Evolutionary conservation across 1,284 basidiomycete species (phyloP).

Genomic region (Cryptococcus sp.): DNA sequence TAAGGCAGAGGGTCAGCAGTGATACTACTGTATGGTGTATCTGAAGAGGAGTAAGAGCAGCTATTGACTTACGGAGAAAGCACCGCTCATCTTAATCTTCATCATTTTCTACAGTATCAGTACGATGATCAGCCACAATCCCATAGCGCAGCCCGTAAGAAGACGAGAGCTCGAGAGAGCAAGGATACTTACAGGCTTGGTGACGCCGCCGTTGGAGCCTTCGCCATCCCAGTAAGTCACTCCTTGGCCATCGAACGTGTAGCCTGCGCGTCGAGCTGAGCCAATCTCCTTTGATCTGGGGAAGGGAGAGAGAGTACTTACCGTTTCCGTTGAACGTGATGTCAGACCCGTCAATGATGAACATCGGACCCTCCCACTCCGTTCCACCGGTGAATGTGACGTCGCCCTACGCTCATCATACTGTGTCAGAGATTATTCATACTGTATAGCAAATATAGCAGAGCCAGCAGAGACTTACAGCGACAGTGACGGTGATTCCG

Average conservation of each 20-base stretch:
- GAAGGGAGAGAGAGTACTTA: neutral
- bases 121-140: neutral
- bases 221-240: constrained; percentile 24
- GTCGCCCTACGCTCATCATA: constrained; percentile 1
- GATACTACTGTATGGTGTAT: neutral
- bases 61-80: constrained; percentile 7
- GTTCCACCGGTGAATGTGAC: constrained; percentile 4
- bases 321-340: constrained; percentile 26
- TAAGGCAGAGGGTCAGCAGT: neutral
- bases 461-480: neutral
- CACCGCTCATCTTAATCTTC: constrained; percentile 13
- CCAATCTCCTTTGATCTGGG: neutral
- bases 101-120: constrained; percentile 8
- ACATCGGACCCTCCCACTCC: constrained; percentile 22
- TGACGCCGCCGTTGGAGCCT: constrained; percentile 21
- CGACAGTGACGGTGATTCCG: constrained; percentile 5
- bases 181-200: constrained; percentile 8
- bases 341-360: constrained; percentile 20
- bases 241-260: constrained; percentile 25
- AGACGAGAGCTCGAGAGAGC: neutral
- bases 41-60: neutral
- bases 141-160: neutral
- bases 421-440: neutral
- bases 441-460: neutral
- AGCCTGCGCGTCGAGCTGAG: neutral